A percentile compares a stretch with the other conserved stretches of the same genome.
Evolutionary conservation across 2,329 filamentous ascomycete species (phyloP).

Genomic region (Venturia carpophila): DNA sequence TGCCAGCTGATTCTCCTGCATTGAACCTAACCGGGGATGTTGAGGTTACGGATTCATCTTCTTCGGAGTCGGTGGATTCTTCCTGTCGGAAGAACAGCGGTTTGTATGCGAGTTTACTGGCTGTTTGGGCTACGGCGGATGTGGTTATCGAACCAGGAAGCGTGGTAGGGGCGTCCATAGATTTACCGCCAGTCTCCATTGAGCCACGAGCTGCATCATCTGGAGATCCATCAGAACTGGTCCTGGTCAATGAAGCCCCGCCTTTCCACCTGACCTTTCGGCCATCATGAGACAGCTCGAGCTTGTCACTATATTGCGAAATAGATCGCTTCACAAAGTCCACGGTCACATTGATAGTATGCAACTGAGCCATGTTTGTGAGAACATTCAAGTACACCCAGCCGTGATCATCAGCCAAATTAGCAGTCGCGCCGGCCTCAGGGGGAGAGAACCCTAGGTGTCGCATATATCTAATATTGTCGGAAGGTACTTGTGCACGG

Average conservation of each 20-base stretch:
- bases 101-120: constrained; percentile 36
- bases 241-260: constrained; percentile 54
- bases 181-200: background rate
- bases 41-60: constrained; percentile 26
- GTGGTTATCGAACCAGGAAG: background rate
- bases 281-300: constrained; percentile 70
- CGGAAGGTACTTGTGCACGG: constrained; percentile 63
- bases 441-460: constrained; percentile 62
- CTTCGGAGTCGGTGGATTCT: constrained; percentile 34
- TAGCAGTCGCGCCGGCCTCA: constrained; percentile 41
- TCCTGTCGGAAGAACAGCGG: constrained; percentile 42
- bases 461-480: constrained; percentile 73
- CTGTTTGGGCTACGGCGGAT: background rate
- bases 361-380: constrained; percentile 73
- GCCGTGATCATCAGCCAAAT: constrained; percentile 58
- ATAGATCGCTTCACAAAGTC: constrained; percentile 70
- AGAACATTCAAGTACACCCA: constrained; percentile 80
- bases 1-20: constrained; percentile 10
- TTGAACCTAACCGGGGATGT: constrained; percentile 23
- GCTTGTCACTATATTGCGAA: constrained; percentile 60
- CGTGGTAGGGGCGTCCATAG: background rate
- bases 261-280: constrained; percentile 75
- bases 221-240: constrained; percentile 54
- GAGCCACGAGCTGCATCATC: background rate
- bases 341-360: constrained; percentile 74